phyloP scores from a whole-genome alignment of 306 rosid genomes.

The Cucurbita moschata region DNA sequence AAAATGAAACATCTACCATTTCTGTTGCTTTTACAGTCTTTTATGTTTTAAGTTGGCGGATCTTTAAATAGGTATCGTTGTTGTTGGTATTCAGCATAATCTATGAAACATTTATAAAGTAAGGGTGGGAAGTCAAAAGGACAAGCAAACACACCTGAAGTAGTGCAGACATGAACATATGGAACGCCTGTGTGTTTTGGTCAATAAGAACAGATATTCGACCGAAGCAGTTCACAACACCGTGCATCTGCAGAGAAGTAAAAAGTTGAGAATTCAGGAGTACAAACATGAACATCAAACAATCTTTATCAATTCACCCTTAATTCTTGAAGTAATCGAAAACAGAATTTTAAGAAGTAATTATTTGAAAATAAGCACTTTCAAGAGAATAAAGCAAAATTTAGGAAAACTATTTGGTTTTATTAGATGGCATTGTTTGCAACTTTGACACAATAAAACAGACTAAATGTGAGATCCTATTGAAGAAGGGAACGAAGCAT shows the following conservation, averaged over 20 bases:
- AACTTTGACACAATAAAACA: neutral
- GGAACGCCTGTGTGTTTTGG: constrained; percentile 96
- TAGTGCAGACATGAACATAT: constrained; percentile 88
- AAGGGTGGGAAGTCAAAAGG: neutral
- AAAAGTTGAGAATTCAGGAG: neutral
- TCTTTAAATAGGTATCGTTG: neutral
- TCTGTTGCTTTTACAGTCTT: neutral
- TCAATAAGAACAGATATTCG: constrained; percentile 89
- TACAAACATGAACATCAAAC: neutral
- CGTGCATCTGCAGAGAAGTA: constrained; percentile 51
- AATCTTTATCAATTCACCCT: neutral
- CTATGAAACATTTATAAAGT: neutral
- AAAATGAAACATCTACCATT: neutral
- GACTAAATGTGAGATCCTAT: too few relatives aligned
- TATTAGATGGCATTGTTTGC: neutral
- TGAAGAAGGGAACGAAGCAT: too few relatives aligned
- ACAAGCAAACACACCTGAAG: constrained; percentile 61
- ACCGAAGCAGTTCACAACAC: constrained; percentile 87
- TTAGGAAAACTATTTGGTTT: neutral
- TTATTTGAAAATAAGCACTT: neutral
- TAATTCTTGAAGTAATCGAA: neutral
- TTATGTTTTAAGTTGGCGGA: neutral
- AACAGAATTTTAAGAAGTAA: neutral
- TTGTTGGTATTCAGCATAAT: neutral
- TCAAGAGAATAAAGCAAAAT: neutral